Conservation (phyloP, 1,284 basidiomycete genomes). For the Gymnopus androsaceus region DNA sequence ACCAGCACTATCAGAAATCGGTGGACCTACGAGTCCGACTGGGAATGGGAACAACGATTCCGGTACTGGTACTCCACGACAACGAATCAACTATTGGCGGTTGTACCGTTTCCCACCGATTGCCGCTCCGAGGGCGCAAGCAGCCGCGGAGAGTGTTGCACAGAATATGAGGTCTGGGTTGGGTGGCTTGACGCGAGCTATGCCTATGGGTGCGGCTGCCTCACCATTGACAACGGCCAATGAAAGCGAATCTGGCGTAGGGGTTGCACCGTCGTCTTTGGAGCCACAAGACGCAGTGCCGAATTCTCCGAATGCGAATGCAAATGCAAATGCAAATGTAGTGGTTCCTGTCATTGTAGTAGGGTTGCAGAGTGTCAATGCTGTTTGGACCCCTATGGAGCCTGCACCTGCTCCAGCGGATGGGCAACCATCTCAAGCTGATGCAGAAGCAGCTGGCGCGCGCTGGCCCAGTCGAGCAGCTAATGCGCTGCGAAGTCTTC, state of each 20-base stretch:
- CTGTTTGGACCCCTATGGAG: constrained; percentile 32
- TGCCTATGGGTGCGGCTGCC: not conserved
- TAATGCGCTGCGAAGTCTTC: constrained; percentile 49
- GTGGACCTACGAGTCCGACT: not conserved
- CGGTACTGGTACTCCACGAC: constrained; percentile 27
- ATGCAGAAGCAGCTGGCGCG: constrained; percentile 15
- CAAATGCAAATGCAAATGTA: constrained; percentile 37
- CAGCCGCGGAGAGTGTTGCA: constrained; percentile 14
- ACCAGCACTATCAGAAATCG: not conserved
- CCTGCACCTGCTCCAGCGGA: not conserved
- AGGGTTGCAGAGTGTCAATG: constrained; percentile 71
- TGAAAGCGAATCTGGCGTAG: constrained; percentile 14
- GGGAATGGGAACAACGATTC: not conserved
- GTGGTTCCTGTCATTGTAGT: constrained; percentile 82
- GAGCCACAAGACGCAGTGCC: constrained; percentile 9
- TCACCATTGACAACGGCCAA: constrained; percentile 5
- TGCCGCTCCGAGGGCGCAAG: constrained; percentile 31
- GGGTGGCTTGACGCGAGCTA: not conserved
- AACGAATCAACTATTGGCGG: constrained; percentile 77
- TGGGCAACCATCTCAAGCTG: not conserved
- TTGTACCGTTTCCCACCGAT: constrained; percentile 76
- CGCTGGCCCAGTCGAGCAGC: constrained; percentile 55
- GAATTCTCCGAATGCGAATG: constrained; percentile 29
- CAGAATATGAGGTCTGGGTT: constrained; percentile 13
- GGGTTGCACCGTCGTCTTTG: constrained; percentile 1